Evolutionary conservation across 208 protist genomes (phyloP).

Genomic region (Tritrichomonas foetus): DNA sequence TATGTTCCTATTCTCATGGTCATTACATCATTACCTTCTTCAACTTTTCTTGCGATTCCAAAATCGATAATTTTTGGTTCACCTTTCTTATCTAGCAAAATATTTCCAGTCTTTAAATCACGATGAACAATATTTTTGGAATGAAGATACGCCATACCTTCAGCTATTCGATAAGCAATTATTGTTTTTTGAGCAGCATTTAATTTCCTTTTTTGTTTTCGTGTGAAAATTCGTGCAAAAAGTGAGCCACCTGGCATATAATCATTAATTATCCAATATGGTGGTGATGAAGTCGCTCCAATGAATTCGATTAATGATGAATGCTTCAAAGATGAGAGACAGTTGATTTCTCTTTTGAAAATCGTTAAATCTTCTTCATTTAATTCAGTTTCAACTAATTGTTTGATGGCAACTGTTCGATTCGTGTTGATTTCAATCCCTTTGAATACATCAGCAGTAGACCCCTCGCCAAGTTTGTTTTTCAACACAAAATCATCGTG

Average conservation of each 20-base stretch:
- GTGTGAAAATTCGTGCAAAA: too few relatives aligned
- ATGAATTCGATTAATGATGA: not conserved
- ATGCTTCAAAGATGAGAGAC: not conserved
- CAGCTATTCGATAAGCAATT: not conserved
- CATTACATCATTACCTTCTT: not conserved
- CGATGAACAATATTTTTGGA: not conserved
- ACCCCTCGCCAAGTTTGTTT: not conserved
- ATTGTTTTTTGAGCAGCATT: not conserved
- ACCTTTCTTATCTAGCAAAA: not conserved
- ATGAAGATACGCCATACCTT: not conserved
- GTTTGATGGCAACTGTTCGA: not conserved
- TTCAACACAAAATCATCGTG: not conserved
- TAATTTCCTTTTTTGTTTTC: not conserved
- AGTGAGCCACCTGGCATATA: not conserved
- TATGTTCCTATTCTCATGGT: not conserved
- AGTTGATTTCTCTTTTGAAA: not conserved
- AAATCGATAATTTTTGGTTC: not conserved
- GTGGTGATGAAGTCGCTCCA: not conserved
- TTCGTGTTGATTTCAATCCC: not conserved
- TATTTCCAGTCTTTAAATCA: not conserved
- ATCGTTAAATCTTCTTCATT: not conserved
- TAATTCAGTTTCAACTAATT: not conserved
- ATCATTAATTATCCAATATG: not conserved
- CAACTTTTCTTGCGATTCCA: not conserved
- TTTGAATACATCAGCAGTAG: not conserved